Base-by-base conservation (phyloP, 768 basidiomycete genomes). In the Boletellus sp. region DNA sequence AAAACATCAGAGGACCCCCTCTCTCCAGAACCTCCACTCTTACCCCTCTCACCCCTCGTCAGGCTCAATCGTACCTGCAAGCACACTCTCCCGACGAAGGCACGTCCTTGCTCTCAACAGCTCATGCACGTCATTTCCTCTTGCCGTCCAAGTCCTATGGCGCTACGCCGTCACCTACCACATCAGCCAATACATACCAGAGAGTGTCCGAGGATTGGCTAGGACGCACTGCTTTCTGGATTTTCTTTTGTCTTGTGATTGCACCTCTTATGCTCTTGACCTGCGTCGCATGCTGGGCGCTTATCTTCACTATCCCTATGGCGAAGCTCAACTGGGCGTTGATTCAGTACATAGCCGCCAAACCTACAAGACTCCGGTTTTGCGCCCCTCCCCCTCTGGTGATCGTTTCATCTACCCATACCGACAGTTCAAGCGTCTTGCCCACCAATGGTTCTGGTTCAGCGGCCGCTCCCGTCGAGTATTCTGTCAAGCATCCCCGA, bases 311-410 rank as follows among this genome's bases (percentile, higher is more conserved):
- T 49, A 89, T 99, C 56, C 96, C 96, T 4, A 99, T 99, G 96
- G 96, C 94, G 28, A 95, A 88, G 66, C 78, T 99, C 44, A 91
- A 85, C 58, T 98, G 95, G 95, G 90, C 83, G n/a, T 78, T 99
- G 38, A 78, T 98, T 63, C 83, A 85, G 40, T 79, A 90, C 65
- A 76, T 99, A 44, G 84, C 85, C 62, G 69, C 76, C 46, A 84
- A 85, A 52, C 94, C 96, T 0, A 84, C 85, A 26, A 77, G 78
- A 35, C 87, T 99, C 56, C 90, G 95, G 47, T 98, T 99, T 74
- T 94, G 94, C 57, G 81, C 93, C 4, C 87, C 96, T 9, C 94
- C 88, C 0, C 77, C 83, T 13, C 73, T 81, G 6, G 78, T 91
- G 11, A 79, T 87, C 42, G 54, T 66, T n/a, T 42, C 70, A 12